Conservation (phyloP, 2,329 filamentous ascomycete genomes). For the Pseudogymnoascus sp. region DNA sequence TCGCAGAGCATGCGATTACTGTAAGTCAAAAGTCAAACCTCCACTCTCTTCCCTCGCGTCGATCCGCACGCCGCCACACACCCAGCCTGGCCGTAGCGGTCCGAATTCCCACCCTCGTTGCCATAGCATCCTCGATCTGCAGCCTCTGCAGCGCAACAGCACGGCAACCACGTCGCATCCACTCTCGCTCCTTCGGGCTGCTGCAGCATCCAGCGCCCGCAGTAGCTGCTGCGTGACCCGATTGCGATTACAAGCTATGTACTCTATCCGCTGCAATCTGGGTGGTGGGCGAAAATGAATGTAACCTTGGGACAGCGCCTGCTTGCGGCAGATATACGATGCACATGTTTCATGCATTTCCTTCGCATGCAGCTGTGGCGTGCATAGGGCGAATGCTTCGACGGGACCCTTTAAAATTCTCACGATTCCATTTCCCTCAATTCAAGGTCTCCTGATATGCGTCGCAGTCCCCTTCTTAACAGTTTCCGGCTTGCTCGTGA, state of each 20-base stretch:
- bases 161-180: slow-evolving; percentile 7
- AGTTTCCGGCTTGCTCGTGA: background rate
- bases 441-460: background rate
- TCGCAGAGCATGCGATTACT: background rate
- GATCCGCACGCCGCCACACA: background rate
- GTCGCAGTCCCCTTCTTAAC: background rate
- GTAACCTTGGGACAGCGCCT: background rate
- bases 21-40: background rate
- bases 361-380: slow-evolving; percentile 7
- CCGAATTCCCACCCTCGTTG: background rate
- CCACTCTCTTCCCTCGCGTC: background rate
- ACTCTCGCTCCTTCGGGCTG: background rate
- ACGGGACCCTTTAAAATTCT: background rate
- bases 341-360: slow-evolving; percentile 9
- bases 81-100: background rate
- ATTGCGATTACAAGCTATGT: background rate
- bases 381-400: background rate
- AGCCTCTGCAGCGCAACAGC: background rate
- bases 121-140: background rate
- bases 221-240: background rate
- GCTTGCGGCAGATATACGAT: slow-evolving; percentile 8
- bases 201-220: background rate
- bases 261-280: background rate
- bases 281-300: background rate
- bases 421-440: background rate